These are phyloP conservation scores for Starmerella sp. DNA, from an alignment of 805 yeast genomes.

Conservation along the genomic window DNA sequence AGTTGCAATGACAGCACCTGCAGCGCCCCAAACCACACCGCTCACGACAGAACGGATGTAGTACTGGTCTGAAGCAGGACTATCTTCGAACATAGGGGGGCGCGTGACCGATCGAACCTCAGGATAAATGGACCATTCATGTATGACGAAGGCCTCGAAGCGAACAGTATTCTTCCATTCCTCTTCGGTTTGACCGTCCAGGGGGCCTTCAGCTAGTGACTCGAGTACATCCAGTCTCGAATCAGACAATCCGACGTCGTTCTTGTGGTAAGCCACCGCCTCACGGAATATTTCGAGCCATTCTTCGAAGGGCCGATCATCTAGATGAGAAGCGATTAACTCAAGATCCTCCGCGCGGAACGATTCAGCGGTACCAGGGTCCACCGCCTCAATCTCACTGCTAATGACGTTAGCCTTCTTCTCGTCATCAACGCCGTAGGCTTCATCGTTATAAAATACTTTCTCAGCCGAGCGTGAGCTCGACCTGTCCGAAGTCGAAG, in stretches of 20 bases:
- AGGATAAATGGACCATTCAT: conserved; percentile 44
- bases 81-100: conserved; percentile 42
- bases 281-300: conserved; percentile 34
- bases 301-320: conserved; percentile 29
- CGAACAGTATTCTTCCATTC: conserved; percentile 18
- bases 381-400: background rate
- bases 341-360: conserved; percentile 9
- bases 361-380: background rate
- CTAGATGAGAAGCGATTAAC: conserved; percentile 4
- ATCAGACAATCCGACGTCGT: conserved; percentile 30
- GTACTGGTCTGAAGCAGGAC: conserved; percentile 29
- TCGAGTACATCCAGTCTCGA: conserved; percentile 15
- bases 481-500: too few species aligned
- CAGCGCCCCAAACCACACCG: conserved; percentile 39
- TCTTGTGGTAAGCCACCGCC: conserved; percentile 34
- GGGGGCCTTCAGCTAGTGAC: conserved; percentile 17
- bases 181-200: conserved; percentile 11
- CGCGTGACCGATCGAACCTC: conserved; percentile 48
- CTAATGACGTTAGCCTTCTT: background rate
- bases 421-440: background rate
- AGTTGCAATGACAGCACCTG: conserved; percentile 36
- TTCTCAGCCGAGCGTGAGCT: too few species aligned
- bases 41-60: conserved; percentile 42
- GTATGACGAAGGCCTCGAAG: conserved; percentile 35
- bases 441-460: too few species aligned